These are phyloP conservation scores for Trypanosoma caninum DNA, from an alignment of 208 protist genomes.

Conservation along the genomic window DNA sequence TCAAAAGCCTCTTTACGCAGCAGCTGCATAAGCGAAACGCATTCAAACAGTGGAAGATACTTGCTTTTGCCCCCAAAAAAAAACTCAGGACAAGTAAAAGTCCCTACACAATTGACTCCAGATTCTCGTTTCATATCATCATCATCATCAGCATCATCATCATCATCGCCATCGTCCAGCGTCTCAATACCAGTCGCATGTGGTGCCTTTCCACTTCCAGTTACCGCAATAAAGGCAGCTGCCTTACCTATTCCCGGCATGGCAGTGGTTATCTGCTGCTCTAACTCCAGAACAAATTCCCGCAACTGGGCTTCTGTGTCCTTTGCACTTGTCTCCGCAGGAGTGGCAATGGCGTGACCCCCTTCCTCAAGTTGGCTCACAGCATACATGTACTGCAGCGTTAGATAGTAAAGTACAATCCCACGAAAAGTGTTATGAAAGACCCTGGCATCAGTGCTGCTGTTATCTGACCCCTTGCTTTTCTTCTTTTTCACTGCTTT, in stretches of 20 bases:
- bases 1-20: conserved; percentile 22
- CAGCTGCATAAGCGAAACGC: conserved; percentile 16
- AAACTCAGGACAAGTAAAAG: too few species aligned
- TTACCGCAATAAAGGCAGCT: not conserved
- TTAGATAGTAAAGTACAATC: conserved; percentile 14
- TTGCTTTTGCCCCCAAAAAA: conserved; percentile 13
- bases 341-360: not conserved
- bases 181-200: not conserved
- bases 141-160: not conserved
- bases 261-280: not conserved
- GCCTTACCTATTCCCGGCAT: conserved; percentile 5
- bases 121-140: conserved; percentile 6
- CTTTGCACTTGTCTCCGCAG: not conserved
- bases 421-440: not conserved
- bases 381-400: conserved; percentile 12
- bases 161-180: not conserved
- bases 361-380: not conserved
- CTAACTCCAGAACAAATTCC: conserved; percentile 17
- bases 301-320: not conserved
- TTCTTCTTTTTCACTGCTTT: not conserved
- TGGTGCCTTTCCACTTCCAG: not conserved
- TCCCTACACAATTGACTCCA: too few species aligned
- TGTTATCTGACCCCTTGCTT: not conserved
- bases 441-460: not conserved
- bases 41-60: conserved; percentile 18